Base-by-base conservation (phyloP, 129 eudicot species). In the Mikania micrantha region DNA sequence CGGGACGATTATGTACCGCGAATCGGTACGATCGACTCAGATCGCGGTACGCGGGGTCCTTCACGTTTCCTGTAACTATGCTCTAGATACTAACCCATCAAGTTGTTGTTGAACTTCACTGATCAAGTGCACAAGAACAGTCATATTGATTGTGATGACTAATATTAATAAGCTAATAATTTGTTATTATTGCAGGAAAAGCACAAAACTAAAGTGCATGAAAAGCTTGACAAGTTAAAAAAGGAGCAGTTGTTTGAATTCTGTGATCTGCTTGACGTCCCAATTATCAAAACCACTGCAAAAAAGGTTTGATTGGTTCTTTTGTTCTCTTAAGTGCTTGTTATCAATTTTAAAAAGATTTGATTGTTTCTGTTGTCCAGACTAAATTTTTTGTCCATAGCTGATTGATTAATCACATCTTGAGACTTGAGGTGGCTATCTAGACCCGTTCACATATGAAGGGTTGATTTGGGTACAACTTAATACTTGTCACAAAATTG, bases 211-310 rank as follows among this genome's bases (percentile, higher is more conserved):
- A 92, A 86, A 76, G 73, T 92, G 34, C 84, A 83, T 61, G 98
- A 92, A 61, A 92, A 84, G 69, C 77, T 92, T 62, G 96, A 88
- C 85, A 92, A 88, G 84, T 74, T 74, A 48, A 82, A 80, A 7
- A 89, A 93, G 74, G 96, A 93, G 73, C 89, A 89, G 56, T 77
- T 93, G 83, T 20, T 86, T 53, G 99, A 89, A 34, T 74, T 89
- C 66, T 93, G 99, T 72, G 96, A 93, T 78, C 78, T 89, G 42
- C 85, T 93, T 36, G 96, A 89, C 74, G 38, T 89, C 74, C 85
- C 91, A 45, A 49, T 89, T 63, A 16, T 84, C 35, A 93, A 63
- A 75, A 59, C 90, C 39, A 78, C 80, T 47, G 45, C 92, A 1
- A 86, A 70, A 74, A 93, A 93, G 99, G 99, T 93, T 39, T 36